Base-by-base conservation (phyloP, 1,284 basidiomycete genomes). In the Ceratobasidium sp. region DNA sequence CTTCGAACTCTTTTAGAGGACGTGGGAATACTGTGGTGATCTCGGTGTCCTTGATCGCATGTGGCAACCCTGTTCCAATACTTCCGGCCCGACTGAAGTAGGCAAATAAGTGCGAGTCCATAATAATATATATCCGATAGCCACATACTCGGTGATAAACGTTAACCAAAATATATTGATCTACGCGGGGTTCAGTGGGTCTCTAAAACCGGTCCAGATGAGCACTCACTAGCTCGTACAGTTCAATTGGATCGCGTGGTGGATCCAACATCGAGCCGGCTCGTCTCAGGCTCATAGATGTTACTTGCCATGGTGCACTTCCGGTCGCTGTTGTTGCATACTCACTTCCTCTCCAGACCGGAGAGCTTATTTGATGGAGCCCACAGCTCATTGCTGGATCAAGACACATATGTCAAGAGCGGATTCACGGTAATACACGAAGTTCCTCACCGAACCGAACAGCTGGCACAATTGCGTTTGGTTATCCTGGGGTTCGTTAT, bases 401-500 rank as follows among this genome's bases (percentile, higher is more conserved):
- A 42, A 62, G 11, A 30, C 33, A 36, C 11, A 36, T 11, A 5
- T 11, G 33, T 36, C 33, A 36, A 36, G 33, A 4, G 4, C 33
- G 11, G 5, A 11, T 36, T 36, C 33, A 36, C 11, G 11, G 11
- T 11, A 4, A 36, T 36, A 36, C 11, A 5, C 33, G 11, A 36
- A 36, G n/a, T 1, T 16, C n/a, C 58, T 53, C 19, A 64, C 60
- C 60, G 42, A 64, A 64, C 19, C 60, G 30, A 16, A 64, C 60
- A 39, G 60, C 60, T 64, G 33, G 33, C 33, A 11, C 4, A 53
- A 53, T 53, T 19, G 27, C 66, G 4, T 14, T 77, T 78, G 36
- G 77, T 76, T 49, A 82, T 76, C 56, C 83, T 82, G 73, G 88
- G 85, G 49, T 90, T 81, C 7, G 86, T 85, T 73, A 82, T 86